Conservation (phyloP, 176 grass and related monocot species). For the Aegilops sharonensis region DNA sequence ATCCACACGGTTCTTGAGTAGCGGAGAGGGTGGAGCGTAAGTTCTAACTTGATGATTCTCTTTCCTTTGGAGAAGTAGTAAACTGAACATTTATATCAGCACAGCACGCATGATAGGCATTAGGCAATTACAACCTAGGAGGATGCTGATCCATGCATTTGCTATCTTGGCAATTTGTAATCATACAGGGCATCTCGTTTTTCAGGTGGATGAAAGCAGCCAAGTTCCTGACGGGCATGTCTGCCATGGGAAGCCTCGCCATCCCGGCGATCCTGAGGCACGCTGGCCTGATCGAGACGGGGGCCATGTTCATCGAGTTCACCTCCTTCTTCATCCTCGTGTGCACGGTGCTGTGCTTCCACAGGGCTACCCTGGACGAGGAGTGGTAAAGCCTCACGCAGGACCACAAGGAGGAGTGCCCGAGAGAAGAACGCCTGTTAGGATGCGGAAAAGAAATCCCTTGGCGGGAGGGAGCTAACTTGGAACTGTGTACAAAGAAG, state of each 20-base stretch:
- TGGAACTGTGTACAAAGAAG: conserved; percentile 18
- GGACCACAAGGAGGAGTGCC: neutral
- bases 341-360: conserved; percentile 85
- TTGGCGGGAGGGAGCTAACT: neutral
- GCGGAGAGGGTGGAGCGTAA: conserved; percentile 82
- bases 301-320: conserved; percentile 96
- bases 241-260: conserved; percentile 86
- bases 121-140: neutral
- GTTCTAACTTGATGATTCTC: conserved; percentile 25
- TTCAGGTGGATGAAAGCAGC: conserved; percentile 88
- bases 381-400: conserved; percentile 51
- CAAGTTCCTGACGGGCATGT: conserved; percentile 89
- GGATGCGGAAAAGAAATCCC: neutral
- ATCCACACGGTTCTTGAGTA: conserved; percentile 88
- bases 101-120: neutral
- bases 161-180: neutral
- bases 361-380: conserved; percentile 82
- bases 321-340: conserved; percentile 95
- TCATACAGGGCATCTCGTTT: neutral
- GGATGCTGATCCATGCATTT: neutral
- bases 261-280: conserved; percentile 92
- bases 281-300: conserved; percentile 78
- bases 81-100: neutral
- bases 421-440: neutral
- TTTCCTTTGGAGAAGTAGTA: neutral